These are phyloP conservation scores for Thuja plicata DNA, from an alignment of 83 land plant genomes.

Conservation along the genomic window DNA sequence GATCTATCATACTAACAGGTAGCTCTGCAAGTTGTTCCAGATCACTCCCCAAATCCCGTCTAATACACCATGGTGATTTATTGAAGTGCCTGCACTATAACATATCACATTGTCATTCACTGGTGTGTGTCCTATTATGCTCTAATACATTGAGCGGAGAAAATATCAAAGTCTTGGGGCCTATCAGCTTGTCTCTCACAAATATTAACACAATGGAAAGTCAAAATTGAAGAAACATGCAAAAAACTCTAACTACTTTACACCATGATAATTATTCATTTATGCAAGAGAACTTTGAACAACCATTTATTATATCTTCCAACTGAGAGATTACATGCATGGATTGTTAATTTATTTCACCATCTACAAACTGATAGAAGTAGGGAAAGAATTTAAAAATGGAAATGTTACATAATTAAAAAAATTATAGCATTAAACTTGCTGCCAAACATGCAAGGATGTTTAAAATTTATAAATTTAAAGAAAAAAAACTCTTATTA, in stretches of 20 bases:
- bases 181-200: neutral
- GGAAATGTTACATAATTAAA: neutral
- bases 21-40: neutral
- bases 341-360: neutral
- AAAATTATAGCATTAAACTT: neutral
- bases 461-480: neutral
- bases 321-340: neutral
- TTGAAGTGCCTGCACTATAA: slow-evolving; percentile 12
- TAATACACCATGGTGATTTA: slow-evolving; percentile 1
- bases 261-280: neutral
- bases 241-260: neutral
- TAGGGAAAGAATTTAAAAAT: neutral
- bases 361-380: neutral
- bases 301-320: neutral
- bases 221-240: neutral
- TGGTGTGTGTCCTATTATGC: neutral
- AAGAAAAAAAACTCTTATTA: neutral
- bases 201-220: neutral
- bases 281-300: neutral
- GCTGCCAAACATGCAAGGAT: neutral
- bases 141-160: neutral
- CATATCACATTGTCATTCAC: neutral
- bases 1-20: neutral
- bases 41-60: neutral
- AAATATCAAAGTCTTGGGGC: neutral